Evolutionary conservation across 2,329 filamentous ascomycete species (phyloP).

Genomic region (Epicoccum nigrum): DNA sequence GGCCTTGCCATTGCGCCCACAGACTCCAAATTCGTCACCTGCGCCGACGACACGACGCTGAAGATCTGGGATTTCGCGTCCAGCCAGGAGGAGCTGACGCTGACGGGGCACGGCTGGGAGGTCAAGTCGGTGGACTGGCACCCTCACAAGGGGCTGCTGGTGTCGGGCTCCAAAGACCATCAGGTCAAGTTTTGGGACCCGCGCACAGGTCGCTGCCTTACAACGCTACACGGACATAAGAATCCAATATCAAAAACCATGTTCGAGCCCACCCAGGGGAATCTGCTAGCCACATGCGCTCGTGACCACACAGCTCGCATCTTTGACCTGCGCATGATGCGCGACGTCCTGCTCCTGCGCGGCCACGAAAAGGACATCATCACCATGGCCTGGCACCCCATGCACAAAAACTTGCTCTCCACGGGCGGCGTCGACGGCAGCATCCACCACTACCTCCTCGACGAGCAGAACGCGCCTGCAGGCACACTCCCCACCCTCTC

Average conservation of each 20-base stretch:
- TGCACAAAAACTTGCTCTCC: slow-evolving; percentile 86
- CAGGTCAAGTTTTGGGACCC: slow-evolving; percentile 98
- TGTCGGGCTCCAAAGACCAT: slow-evolving; percentile 97
- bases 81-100: slow-evolving; percentile 78
- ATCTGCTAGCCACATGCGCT: slow-evolving; percentile 88
- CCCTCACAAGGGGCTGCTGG: slow-evolving; percentile 88
- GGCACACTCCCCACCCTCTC: slow-evolving; percentile 75
- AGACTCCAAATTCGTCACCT: slow-evolving; percentile 94
- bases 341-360: slow-evolving; percentile 89
- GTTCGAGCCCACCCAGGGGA: slow-evolving; percentile 84
- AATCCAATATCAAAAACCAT: slow-evolving; percentile 93
- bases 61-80: slow-evolving; percentile 97
- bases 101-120: slow-evolving; percentile 97
- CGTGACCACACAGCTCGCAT: slow-evolving; percentile 91
- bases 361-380: slow-evolving; percentile 97
- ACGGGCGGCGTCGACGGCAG: slow-evolving; percentile 91
- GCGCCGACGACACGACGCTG: slow-evolving; percentile 88
- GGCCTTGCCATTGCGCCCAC: slow-evolving; percentile 93
- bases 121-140: slow-evolving; percentile 98
- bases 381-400: slow-evolving; percentile 89
- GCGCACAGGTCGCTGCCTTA: slow-evolving; percentile 85
- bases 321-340: slow-evolving; percentile 97
- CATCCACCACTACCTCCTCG: slow-evolving; percentile 91
- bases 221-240: slow-evolving; percentile 94
- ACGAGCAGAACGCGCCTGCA: slow-evolving; percentile 85